These are phyloP conservation scores for Fusarium napiforme DNA, from an alignment of 2,329 filamentous ascomycete genomes.

Conservation along the genomic window DNA sequence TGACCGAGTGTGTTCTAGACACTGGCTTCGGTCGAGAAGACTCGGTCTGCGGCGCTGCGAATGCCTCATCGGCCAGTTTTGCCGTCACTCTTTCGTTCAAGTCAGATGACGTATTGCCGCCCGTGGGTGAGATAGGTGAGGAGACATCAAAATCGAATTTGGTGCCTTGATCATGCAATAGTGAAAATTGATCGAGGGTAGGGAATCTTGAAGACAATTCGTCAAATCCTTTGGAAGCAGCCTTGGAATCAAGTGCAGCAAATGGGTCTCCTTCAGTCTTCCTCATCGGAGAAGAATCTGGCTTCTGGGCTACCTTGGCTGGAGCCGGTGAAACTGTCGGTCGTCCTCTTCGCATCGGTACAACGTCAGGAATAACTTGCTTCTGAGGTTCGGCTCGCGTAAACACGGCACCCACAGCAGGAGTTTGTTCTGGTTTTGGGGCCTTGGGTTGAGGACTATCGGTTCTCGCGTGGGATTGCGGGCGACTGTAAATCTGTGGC, in stretches of 20 bases:
- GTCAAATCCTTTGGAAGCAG: constrained; percentile 67
- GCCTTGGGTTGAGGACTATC: constrained; percentile 65
- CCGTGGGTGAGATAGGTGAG: constrained; percentile 59
- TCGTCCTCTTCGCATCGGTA: constrained; percentile 92
- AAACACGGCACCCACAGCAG: constrained; percentile 82
- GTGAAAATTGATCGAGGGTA: constrained; percentile 89
- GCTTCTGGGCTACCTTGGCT: constrained; percentile 52
- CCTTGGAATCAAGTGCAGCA: constrained; percentile 80
- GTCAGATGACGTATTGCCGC: constrained; percentile 56
- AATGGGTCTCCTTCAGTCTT: constrained; percentile 85
- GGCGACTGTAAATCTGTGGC: constrained; percentile 75
- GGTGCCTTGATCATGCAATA: constrained; percentile 84
- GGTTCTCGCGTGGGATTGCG: constrained; percentile 69
- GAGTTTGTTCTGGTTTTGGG: constrained; percentile 62
- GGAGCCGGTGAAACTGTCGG: constrained; percentile 54
- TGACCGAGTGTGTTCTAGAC: constrained; percentile 48
- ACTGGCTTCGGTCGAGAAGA: constrained; percentile 33
- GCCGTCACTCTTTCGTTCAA: constrained; percentile 76
- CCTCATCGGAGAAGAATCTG: constrained; percentile 71
- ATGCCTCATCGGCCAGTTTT: constrained; percentile 85
- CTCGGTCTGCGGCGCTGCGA: constrained; percentile 61
- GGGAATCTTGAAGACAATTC: constrained; percentile 89
- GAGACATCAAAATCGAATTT: constrained; percentile 86
- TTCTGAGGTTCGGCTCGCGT: constrained; percentile 78
- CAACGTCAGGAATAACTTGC: constrained; percentile 84